Evolutionary conservation across 805 yeast genomes (phyloP).

Genomic region (Metschnikowia rubicola): DNA sequence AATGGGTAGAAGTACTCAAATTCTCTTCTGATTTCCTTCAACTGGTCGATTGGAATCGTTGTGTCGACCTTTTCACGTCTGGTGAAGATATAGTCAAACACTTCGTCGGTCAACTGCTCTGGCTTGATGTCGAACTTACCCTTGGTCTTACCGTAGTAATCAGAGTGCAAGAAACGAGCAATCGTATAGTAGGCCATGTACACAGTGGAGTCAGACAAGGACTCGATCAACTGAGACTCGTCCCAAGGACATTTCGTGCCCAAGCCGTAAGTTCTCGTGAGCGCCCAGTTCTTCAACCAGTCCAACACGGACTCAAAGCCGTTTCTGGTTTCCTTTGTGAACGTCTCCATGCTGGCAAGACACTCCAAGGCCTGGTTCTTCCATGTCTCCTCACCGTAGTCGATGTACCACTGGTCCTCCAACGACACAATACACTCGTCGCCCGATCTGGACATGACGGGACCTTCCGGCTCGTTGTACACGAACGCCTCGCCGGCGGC

Average conservation of each 20-base stretch:
- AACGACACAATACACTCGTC: conserved; percentile 95
- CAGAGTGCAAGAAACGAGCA: conserved; percentile 79
- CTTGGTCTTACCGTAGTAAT: conserved; percentile 70
- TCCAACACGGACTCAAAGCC: conserved; percentile 92
- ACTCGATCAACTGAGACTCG: conserved; percentile 86
- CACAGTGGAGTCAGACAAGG: conserved; percentile 91
- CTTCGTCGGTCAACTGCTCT: conserved; percentile 87
- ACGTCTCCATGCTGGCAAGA: conserved; percentile 71
- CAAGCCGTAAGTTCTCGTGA: conserved; percentile 92
- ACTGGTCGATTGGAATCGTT: conserved; percentile 62
- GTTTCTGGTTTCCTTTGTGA: conserved; percentile 76
- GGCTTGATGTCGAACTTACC: conserved; percentile 76
- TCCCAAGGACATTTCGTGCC: conserved; percentile 98
- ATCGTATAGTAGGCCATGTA: conserved; percentile 95
- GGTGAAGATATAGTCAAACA: conserved; percentile 85
- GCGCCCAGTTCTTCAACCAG: conserved; percentile 98
- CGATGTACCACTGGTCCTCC: conserved; percentile 98
- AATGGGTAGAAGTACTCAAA: conserved; percentile 96
- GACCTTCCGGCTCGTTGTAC: conserved; percentile 91
- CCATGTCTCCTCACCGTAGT: conserved; percentile 95
- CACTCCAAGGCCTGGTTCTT: conserved; percentile 76
- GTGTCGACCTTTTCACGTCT: conserved; percentile 57
- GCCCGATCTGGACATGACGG: conserved; percentile 90
- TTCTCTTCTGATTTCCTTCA: conserved; percentile 80
- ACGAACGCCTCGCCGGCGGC: conserved; percentile 77